A percentile compares a stretch with the other conserved stretches of the same genome.
phyloP scores from a whole-genome alignment of 805 yeast species.

The Millerago galiae region DNA sequence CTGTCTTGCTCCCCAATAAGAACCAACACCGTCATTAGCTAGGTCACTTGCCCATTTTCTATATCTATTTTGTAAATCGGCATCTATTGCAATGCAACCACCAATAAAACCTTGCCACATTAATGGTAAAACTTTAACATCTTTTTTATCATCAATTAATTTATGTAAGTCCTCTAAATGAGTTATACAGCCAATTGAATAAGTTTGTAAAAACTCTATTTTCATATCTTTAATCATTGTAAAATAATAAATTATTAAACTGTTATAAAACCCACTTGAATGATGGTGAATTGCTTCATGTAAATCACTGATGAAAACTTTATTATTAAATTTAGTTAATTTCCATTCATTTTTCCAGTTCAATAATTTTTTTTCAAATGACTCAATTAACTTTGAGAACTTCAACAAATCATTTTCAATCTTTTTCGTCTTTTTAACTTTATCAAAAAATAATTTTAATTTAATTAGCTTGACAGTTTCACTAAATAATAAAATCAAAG shows the following conservation, averaged over 20 bases:
- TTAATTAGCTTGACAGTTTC: slow-evolving; percentile 65
- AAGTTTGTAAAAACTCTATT: slow-evolving; percentile 52
- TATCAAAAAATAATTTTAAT: slow-evolving; percentile 43
- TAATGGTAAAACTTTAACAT: slow-evolving; percentile 61
- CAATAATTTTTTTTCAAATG: slow-evolving; percentile 44
- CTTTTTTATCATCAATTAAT: slow-evolving; percentile 40
- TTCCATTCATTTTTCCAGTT: slow-evolving; percentile 78
- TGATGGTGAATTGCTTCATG: slow-evolving; percentile 77
- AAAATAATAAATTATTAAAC: slow-evolving; percentile 63
- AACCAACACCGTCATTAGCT: slow-evolving; percentile 56
- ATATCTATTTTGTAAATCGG: slow-evolving; percentile 54
- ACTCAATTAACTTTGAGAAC: slow-evolving; percentile 15
- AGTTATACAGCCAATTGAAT: slow-evolving; percentile 52
- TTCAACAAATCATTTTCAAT: slow-evolving; percentile 16
- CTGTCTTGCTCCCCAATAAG: slow-evolving; percentile 82
- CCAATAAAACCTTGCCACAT: slow-evolving; percentile 90
- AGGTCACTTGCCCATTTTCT: slow-evolving; percentile 54
- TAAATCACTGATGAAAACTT: slow-evolving; percentile 23
- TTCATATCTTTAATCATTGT: slow-evolving; percentile 52
- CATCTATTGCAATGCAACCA: slow-evolving; percentile 68
- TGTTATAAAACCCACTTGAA: slow-evolving; percentile 70
- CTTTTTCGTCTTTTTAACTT: background rate
- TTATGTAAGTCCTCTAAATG: slow-evolving; percentile 59
- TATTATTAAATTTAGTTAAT: slow-evolving; percentile 30
- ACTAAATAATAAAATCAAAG: slow-evolving; percentile 64